A percentile compares a stretch with the other conserved stretches of the same genome.
These are phyloP conservation scores for Hevea brasiliensis DNA, from an alignment of 345 rosid species.

Conservation along the genomic window DNA sequence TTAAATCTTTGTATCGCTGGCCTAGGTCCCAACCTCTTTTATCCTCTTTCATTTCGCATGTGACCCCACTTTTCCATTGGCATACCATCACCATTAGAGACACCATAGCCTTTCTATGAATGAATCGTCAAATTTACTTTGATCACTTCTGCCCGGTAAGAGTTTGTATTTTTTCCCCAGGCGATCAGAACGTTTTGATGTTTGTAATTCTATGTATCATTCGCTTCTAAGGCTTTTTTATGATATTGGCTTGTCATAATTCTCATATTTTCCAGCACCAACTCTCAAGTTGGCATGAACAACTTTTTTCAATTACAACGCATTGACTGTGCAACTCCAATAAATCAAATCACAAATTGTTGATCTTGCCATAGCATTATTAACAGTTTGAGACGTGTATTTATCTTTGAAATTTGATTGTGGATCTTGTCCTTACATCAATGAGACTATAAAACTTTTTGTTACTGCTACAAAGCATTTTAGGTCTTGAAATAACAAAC, in stretches of 20 bases:
- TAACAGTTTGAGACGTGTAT: conserved; percentile 4
- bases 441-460: conserved; percentile 38
- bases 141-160: not conserved
- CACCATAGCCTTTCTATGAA: conserved; percentile 17
- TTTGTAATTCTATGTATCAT: conserved; percentile 15
- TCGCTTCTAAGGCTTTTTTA: not conserved
- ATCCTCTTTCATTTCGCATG: not conserved
- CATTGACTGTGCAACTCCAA: not conserved
- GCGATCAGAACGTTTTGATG: not conserved
- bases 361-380: not conserved
- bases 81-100: not conserved
- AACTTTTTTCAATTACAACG: not conserved
- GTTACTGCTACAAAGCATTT: conserved; percentile 24
- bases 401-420: conserved; percentile 27
- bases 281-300: not conserved
- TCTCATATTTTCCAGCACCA: not conserved
- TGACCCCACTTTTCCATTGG: not conserved
- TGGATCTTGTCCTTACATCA: conserved; percentile 28
- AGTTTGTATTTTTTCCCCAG: conserved; percentile 6
- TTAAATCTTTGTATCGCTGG: not conserved
- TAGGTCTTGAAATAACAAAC: conserved; percentile 8
- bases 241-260: not conserved
- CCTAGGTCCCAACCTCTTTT: no score
- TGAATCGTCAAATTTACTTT: not conserved
- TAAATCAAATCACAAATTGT: conserved; percentile 9